Conservation (phyloP, 106 monocot genomes). For the Xerophyta viscosa region DNA sequence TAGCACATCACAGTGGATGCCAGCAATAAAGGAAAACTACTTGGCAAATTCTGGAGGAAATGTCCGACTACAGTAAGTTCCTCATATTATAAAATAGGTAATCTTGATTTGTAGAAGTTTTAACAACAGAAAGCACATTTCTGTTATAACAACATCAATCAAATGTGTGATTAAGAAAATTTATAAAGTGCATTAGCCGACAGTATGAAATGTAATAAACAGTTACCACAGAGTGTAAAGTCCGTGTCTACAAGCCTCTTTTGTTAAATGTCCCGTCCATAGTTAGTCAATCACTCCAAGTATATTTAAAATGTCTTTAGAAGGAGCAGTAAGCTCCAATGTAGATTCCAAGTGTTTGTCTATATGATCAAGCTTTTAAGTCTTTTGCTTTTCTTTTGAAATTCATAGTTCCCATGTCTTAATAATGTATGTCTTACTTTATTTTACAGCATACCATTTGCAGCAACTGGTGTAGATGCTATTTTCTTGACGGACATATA, state of each 20-base stretch:
- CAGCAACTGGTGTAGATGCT: conserved; percentile 23
- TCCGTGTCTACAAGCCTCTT: too few species aligned
- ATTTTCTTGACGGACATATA: conserved; percentile 58
- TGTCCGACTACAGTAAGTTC: conserved; percentile 71
- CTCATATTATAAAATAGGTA: background rate
- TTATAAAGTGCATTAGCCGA: too few species aligned
- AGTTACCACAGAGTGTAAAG: too few species aligned
- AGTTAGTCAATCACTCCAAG: background rate
- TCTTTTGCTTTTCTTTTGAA: too few species aligned
- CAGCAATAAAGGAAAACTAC: conserved; percentile 46
- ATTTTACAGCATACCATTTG: conserved; percentile 54
- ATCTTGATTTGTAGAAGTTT: background rate
- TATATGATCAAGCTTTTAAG: too few species aligned
- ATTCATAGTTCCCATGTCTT: background rate
- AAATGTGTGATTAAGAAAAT: too few species aligned
- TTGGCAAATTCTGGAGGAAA: conserved; percentile 26
- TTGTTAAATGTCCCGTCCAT: background rate
- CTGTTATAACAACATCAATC: too few species aligned
- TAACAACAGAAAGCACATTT: too few species aligned
- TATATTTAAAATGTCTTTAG: too few species aligned
- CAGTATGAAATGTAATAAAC: too few species aligned
- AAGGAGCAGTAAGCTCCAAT: too few species aligned
- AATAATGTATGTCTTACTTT: background rate
- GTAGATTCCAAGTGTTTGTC: too few species aligned
- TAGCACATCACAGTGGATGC: conserved; percentile 71